phyloP scores from a whole-genome alignment of 225 moss, liverwort and hornwort species.

The Sphagnum tenellum region DNA sequence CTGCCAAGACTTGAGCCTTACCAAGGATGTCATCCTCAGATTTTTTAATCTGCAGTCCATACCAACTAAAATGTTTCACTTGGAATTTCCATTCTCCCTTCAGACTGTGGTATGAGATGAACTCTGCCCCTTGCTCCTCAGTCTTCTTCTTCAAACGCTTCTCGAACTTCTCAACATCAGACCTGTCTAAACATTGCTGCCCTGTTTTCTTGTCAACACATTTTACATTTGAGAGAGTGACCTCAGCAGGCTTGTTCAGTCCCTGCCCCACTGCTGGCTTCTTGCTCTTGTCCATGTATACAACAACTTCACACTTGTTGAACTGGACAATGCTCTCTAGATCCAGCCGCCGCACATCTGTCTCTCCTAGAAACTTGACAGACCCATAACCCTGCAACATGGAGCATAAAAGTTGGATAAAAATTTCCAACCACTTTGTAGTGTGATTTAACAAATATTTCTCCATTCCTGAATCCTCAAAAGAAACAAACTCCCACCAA shows the following conservation, averaged over 20 bases:
- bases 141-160: constrained; percentile 91
- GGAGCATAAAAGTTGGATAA: too few species aligned
- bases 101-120: constrained; percentile 61
- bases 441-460: too few species aligned
- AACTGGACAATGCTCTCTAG: constrained; percentile 90
- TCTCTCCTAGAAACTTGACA: constrained; percentile 92
- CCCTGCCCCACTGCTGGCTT: constrained; percentile 83
- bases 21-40: constrained; percentile 49
- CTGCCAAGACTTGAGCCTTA: constrained; percentile 23
- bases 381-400: constrained; percentile 55
- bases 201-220: constrained; percentile 94
- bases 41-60: constrained; percentile 78
- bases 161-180: constrained; percentile 90
- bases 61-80: constrained; percentile 97
- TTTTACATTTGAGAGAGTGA: constrained; percentile 81
- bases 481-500: too few species aligned
- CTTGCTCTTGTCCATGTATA: constrained; percentile 98
- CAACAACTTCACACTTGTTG: constrained; percentile 96
- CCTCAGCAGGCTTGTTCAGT: constrained; percentile 92
- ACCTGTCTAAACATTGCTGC: constrained; percentile 75
- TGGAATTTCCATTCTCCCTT: constrained; percentile 94
- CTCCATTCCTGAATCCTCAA: too few species aligned
- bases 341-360: constrained; percentile 85
- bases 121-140: constrained; percentile 92
- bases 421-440: too few species aligned